Conservation (phyloP, 768 basidiomycete species). For the Tulasnella sp. region DNA sequence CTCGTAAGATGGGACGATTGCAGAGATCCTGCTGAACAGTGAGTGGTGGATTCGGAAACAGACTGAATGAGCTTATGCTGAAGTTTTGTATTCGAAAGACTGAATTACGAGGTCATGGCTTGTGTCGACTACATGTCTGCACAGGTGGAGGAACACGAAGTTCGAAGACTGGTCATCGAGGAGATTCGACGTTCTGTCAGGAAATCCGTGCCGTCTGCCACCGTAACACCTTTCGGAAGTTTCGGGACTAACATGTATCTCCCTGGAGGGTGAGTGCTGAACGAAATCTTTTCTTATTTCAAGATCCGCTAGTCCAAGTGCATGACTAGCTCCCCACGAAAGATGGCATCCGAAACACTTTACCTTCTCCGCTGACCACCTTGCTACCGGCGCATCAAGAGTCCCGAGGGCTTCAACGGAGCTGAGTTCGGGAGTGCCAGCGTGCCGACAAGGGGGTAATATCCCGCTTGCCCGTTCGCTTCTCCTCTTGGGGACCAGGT, state of each 20-base stretch:
- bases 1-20: conserved; percentile 69
- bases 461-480: not conserved
- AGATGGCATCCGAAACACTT: not conserved
- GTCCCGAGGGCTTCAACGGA: not conserved
- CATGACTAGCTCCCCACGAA: not conserved
- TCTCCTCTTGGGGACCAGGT: not conserved
- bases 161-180: conserved; percentile 67
- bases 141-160: conserved; percentile 76
- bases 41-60: conserved; percentile 37
- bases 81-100: conserved; percentile 44
- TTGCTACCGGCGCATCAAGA: not conserved
- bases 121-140: conserved; percentile 88
- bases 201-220: conserved; percentile 70
- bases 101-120: conserved; percentile 81
- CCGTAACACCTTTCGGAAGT: conserved; percentile 84
- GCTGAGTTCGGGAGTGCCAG: not conserved
- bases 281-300: conserved; percentile 1
- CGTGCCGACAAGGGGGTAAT: not conserved
- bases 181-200: conserved; percentile 65
- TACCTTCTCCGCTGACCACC: not conserved
- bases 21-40: conserved; percentile 81
- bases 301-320: not conserved
- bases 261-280: conserved; percentile 70
- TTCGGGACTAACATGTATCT: conserved; percentile 92
- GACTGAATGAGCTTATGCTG: not conserved